phyloP scores from a whole-genome alignment of 1,284 basidiomycete genomes.

The Pseudomicrostroma phylloplanum region DNA sequence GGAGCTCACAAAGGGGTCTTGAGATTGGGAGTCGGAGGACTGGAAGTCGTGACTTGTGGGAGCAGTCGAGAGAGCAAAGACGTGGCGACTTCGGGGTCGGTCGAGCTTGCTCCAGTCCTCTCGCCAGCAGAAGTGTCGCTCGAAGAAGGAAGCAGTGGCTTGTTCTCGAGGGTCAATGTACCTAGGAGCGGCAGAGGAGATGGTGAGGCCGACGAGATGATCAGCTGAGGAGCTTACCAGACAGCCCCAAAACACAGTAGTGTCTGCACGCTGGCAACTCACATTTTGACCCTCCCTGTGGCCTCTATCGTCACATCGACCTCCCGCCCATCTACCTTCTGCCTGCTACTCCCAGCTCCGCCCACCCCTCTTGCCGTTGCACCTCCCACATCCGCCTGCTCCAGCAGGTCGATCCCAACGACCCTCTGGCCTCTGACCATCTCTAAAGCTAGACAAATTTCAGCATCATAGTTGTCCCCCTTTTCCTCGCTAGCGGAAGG shows the following conservation, averaged over 20 bases:
- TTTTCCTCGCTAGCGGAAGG: constrained; percentile 3
- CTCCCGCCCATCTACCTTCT: neutral
- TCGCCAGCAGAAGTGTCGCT: constrained; percentile 33
- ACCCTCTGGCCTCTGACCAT: constrained; percentile 1
- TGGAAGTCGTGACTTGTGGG: neutral
- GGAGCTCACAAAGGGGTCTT: constrained; percentile 6
- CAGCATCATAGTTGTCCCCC: neutral
- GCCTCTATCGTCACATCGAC: neutral
- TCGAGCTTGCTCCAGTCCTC: constrained; percentile 11
- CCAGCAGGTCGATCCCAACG: neutral
- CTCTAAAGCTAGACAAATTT: constrained; percentile 5
- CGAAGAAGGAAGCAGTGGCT: constrained; percentile 35
- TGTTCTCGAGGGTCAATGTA: constrained; percentile 29
- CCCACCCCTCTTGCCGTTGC: neutral
- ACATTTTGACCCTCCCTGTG: constrained; percentile 1
- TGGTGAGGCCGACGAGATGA: neutral
- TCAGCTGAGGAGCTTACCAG: too few relatives aligned
- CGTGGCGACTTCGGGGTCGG: neutral
- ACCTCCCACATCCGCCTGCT: neutral
- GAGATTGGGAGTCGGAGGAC: neutral
- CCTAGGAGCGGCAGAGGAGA: constrained; percentile 24
- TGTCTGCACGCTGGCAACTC: neutral
- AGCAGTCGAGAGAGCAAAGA: constrained; percentile 2
- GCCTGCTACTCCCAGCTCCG: neutral
- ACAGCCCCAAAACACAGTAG: neutral